Base-by-base conservation (phyloP, 345 rosid species). In the Ailanthus altissimus region DNA sequence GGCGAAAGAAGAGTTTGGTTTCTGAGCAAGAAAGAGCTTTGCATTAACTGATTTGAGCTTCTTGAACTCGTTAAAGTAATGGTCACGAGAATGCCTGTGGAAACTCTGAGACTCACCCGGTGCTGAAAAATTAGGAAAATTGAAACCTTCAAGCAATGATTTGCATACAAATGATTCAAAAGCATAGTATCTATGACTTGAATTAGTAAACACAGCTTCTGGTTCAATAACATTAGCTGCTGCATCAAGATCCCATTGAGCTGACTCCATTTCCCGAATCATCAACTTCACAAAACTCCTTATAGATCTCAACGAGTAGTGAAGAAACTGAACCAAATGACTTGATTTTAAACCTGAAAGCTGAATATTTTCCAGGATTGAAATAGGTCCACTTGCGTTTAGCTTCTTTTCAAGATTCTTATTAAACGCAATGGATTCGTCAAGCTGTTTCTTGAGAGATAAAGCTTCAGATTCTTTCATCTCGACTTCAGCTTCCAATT, bases 201-300 rank as follows among this genome's bases (percentile, higher is more conserved):
- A 82, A 15, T 85, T 82, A 0, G 92, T 58, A n/a, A 90, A 83
- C 6, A 68, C 54, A 7, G 82, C 79, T 16, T 80, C 85, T 12
- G 90, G 88, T 47, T 89, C 91, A 6, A 92, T 90, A 36, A 88
- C 83, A 59, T 80, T 82, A 9, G 91, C 87, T 46, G 97, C 99
- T 9, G 86, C 87, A 78, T 89, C 92, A 71, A 96, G 85, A 80
- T 96, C 93, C 99, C 99, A 96, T 1, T 51, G 78, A 0, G 98
- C 95, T 0, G 72, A 67, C 66, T 92, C 98, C 98, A 96, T 96
- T 74, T 96, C 97, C 51, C 85, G 87, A 21, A 86, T 85, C 88
- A 92, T 79, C 51, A 83, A 62, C 67, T 88, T 96, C n/a, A 89
- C 93, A 69, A 93, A 92, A 81, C 78, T 86, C 8, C 89, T 75